Conservation (phyloP, 2,329 filamentous ascomycete species). For the Botrytis galanthina region DNA sequence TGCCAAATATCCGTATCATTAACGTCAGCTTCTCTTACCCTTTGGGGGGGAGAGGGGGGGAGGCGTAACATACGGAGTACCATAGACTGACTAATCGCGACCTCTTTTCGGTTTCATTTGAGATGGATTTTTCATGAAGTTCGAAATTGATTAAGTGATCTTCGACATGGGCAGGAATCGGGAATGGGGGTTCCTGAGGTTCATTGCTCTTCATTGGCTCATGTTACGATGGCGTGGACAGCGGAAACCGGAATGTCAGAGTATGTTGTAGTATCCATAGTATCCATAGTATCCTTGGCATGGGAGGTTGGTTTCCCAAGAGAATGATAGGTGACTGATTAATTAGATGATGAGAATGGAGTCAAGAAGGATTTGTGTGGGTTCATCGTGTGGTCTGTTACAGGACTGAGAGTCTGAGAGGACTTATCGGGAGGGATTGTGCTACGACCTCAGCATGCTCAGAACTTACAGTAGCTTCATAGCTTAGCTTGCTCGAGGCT, state of each 20-base stretch:
- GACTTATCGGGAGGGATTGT: neutral
- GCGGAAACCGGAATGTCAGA: neutral
- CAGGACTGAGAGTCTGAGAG: neutral
- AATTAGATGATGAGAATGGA: neutral
- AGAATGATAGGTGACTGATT: neutral
- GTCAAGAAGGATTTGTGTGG: neutral
- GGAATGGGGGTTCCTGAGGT: neutral
- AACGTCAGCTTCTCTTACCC: neutral
- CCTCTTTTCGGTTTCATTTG: neutral
- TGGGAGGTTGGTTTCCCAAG: neutral
- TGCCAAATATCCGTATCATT: neutral
- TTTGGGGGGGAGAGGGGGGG: neutral
- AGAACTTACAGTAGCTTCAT: neutral
- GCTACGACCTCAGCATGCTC: neutral
- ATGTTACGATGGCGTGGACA: slow-evolving; percentile 7
- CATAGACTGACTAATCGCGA: neutral
- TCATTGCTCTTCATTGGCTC: slow-evolving; percentile 5
- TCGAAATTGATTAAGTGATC: slow-evolving; percentile 6
- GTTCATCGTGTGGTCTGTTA: slow-evolving; percentile 10
- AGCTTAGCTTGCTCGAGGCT: no score
- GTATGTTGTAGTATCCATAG: neutral
- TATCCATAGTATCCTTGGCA: neutral
- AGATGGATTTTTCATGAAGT: neutral
- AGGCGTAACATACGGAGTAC: neutral
- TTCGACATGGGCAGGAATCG: neutral